Evolutionary conservation across 345 rosid species (phyloP), one percentile per base, ranked within the genome.

Genomic region (Citrus mangshanensis): DNA sequence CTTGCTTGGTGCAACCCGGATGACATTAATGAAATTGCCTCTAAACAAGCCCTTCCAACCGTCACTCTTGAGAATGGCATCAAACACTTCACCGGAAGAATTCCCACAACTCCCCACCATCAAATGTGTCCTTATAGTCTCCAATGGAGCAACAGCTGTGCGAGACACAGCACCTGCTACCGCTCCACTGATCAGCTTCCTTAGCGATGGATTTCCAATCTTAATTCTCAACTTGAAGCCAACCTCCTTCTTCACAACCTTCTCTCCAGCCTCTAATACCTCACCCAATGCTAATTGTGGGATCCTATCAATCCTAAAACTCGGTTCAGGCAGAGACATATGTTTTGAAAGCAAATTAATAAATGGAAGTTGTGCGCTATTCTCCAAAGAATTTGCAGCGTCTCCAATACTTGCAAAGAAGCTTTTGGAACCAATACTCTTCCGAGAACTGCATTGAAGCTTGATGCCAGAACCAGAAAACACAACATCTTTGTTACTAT

Each of bases 11-110:
- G 91, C 88, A 82, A 90, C 93, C 68, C 93, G 88, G 49, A 90
- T 87, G 67, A 90, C 93, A 55, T 88, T 88, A 38, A 90, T 88
- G n/a, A 90, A 83, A 80, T 90, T 90, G 72, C 93, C 93, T 64
- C 91, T 81, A 38, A 90, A 90, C 86, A 90, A 73, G 30, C 93
- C 91, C 79, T 78, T 87, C 91, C 91, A 90, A 25, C 93, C 93
- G 80, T 90, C 93, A 80, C 72, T 81, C 79, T 82, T 77, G 86
- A 90, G 81, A n/a, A 90, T 90, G 75, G 84, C 74, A 75, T 83
- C 46, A 51, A 90, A 88, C 66, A 90, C 93, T 79, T 90, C 93
- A 55, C 64, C 51, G 7, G 82, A 65, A 18, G 88, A 66, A 77
- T 88, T 79, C 37, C 93, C 91, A 67, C 89, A 79, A 65, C 91